These are phyloP conservation scores for Saitozyma sp. DNA, from an alignment of 768 basidiomycete species.

Conservation along the genomic window DNA sequence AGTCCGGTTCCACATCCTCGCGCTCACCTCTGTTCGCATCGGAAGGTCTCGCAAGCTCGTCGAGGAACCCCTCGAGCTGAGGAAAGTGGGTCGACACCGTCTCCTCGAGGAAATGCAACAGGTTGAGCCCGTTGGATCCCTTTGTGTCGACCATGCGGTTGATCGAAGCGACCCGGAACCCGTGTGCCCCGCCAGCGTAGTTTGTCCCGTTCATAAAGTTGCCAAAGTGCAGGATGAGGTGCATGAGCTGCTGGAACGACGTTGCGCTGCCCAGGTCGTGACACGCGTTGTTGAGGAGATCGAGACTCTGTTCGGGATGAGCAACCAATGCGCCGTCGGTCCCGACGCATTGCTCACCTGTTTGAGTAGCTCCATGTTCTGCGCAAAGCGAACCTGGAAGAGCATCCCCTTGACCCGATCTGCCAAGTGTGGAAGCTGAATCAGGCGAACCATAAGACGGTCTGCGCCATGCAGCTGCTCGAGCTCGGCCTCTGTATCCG, in stretches of 20 bases:
- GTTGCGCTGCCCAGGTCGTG: conserved; percentile 75
- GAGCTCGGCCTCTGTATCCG: conserved; percentile 76
- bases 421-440: conserved; percentile 84
- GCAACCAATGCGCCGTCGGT: conserved; percentile 11
- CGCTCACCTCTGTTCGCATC: conserved; percentile 84
- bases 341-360: conserved; percentile 60
- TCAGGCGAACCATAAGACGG: conserved; percentile 92
- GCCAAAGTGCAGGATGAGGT: conserved; percentile 90
- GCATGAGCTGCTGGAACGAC: conserved; percentile 84
- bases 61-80: conserved; percentile 79
- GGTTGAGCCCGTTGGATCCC: conserved; percentile 87
- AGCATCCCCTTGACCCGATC: conserved; percentile 95
- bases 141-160: conserved; percentile 99
- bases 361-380: conserved; percentile 76
- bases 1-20: conserved; percentile 1
- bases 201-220: conserved; percentile 99
- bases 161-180: conserved; percentile 95
- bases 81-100: conserved; percentile 85
- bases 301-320: conserved; percentile 63
- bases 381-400: conserved; percentile 83
- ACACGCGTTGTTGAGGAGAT: conserved; percentile 78
- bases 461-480: conserved; percentile 89
- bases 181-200: conserved; percentile 92
- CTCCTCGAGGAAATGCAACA: conserved; percentile 89
- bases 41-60: conserved; percentile 82